Evolutionary conservation across 2,329 filamentous ascomycete species (phyloP).

Genomic region (Calonectria crousiana): DNA sequence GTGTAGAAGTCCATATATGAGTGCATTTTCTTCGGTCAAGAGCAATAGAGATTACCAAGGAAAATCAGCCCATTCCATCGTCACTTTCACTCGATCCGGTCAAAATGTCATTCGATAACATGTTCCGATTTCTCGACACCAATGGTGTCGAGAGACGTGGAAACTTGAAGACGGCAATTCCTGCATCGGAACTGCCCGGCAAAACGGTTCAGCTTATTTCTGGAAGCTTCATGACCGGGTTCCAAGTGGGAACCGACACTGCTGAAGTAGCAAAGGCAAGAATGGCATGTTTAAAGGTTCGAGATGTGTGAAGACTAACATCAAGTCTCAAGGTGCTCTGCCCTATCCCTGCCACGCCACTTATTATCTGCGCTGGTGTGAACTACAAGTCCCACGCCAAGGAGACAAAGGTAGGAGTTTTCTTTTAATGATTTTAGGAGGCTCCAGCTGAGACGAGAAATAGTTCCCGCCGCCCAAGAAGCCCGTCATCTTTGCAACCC

Average conservation of each 20-base stretch:
- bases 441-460: not conserved
- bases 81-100: not conserved
- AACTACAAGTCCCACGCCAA: constrained; percentile 23
- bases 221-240: constrained; percentile 2
- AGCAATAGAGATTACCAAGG: too few relatives aligned
- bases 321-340: not conserved
- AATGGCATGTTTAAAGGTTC: not conserved
- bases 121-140: constrained; percentile 3
- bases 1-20: not conserved
- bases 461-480: constrained; percentile 19
- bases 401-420: constrained; percentile 4
- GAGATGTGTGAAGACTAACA: not conserved
- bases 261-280: constrained; percentile 9
- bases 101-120: constrained; percentile 10
- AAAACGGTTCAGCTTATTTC: constrained; percentile 12
- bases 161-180: not conserved
- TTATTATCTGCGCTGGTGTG: constrained; percentile 17
- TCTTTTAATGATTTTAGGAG: too few relatives aligned
- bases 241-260: constrained; percentile 10
- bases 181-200: constrained; percentile 1
- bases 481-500: constrained; percentile 18
- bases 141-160: constrained; percentile 5
- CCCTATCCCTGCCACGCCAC: constrained; percentile 6
- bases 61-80: not conserved
- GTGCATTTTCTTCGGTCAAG: not conserved